Conservation (phyloP, 768 basidiomycete genomes). For the Suillus decipiens region DNA sequence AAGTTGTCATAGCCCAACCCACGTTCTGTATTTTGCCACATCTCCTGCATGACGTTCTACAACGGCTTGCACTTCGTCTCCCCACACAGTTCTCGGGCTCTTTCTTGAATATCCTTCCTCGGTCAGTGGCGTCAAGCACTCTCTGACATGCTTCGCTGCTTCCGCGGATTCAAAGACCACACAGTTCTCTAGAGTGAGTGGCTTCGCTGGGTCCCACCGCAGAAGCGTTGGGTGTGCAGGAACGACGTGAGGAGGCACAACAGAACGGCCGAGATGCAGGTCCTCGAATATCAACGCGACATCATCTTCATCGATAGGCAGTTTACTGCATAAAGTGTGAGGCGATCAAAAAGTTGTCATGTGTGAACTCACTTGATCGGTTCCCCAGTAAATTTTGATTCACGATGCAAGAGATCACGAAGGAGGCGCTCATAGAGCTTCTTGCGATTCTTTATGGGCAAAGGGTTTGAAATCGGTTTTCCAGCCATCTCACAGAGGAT, state of each 20-base stretch:
- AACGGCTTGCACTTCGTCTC: slow-evolving; percentile 54
- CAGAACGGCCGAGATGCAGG: slow-evolving; percentile 73
- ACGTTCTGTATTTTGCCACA: slow-evolving; percentile 53
- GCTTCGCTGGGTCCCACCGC: slow-evolving; percentile 73
- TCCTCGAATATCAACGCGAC: slow-evolving; percentile 87
- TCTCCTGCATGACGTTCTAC: slow-evolving; percentile 64
- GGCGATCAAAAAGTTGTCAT: background rate
- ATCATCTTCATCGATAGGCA: slow-evolving; percentile 84
- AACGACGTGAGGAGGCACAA: slow-evolving; percentile 76
- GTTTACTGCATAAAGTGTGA: slow-evolving; percentile 46
- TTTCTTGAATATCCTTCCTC: slow-evolving; percentile 14
- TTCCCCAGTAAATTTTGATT: slow-evolving; percentile 64
- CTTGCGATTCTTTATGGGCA: slow-evolving; percentile 82
- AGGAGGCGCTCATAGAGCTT: slow-evolving; percentile 83
- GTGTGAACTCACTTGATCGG: slow-evolving; percentile 54
- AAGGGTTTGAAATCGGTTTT: slow-evolving; percentile 79
- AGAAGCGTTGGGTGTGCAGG: slow-evolving; percentile 73
- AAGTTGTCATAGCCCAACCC: slow-evolving; percentile 39
- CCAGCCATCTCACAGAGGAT: slow-evolving; percentile 84
- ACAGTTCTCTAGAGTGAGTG: slow-evolving; percentile 76
- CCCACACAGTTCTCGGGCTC: slow-evolving; percentile 68
- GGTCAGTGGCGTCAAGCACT: slow-evolving; percentile 38
- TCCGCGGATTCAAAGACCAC: slow-evolving; percentile 82
- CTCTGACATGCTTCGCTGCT: slow-evolving; percentile 62
- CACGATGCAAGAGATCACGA: slow-evolving; percentile 73